A percentile compares a stretch with the other conserved stretches of the same genome.
These are phyloP conservation scores for Fusarium transvaalense DNA, from an alignment of 2,329 filamentous ascomycete species.

Conservation along the genomic window DNA sequence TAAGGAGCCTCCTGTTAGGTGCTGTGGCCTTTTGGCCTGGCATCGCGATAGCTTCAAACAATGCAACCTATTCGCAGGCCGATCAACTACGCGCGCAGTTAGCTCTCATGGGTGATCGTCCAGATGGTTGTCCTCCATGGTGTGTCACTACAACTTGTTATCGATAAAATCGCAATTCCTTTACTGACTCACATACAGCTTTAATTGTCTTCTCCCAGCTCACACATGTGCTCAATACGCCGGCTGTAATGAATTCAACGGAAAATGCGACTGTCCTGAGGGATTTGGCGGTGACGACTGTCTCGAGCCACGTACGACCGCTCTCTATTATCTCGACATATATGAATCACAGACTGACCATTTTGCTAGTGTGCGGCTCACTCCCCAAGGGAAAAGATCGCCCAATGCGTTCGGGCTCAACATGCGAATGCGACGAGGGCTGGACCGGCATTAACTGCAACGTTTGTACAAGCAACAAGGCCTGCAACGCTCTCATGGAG, in stretches of 20 bases:
- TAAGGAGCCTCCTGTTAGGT: slow-evolving; percentile 56
- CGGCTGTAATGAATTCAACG: slow-evolving; percentile 87
- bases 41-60: slow-evolving; percentile 56
- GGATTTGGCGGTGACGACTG: slow-evolving; percentile 97
- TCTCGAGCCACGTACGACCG: slow-evolving; percentile 75
- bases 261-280: slow-evolving; percentile 90
- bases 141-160: slow-evolving; percentile 50
- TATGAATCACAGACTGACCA: slow-evolving; percentile 19
- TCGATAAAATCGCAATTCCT: neutral
- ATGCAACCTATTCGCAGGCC: slow-evolving; percentile 70
- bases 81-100: slow-evolving; percentile 75
- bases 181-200: slow-evolving; percentile 66
- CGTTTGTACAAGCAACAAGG: slow-evolving; percentile 85
- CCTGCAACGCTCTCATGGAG: slow-evolving; percentile 90
- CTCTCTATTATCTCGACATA: neutral
- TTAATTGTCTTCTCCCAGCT: slow-evolving; percentile 96
- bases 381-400: slow-evolving; percentile 84
- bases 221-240: slow-evolving; percentile 94
- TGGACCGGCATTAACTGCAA: slow-evolving; percentile 99
- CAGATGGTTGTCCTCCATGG: slow-evolving; percentile 84
- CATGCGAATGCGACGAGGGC: slow-evolving; percentile 89
- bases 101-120: slow-evolving; percentile 78
- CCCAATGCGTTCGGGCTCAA: slow-evolving; percentile 75
- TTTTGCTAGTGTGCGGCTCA: slow-evolving; percentile 80
- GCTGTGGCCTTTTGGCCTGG: slow-evolving; percentile 58